Base-by-base conservation (phyloP, 768 basidiomycete species). In the Boletellus emodensis region DNA sequence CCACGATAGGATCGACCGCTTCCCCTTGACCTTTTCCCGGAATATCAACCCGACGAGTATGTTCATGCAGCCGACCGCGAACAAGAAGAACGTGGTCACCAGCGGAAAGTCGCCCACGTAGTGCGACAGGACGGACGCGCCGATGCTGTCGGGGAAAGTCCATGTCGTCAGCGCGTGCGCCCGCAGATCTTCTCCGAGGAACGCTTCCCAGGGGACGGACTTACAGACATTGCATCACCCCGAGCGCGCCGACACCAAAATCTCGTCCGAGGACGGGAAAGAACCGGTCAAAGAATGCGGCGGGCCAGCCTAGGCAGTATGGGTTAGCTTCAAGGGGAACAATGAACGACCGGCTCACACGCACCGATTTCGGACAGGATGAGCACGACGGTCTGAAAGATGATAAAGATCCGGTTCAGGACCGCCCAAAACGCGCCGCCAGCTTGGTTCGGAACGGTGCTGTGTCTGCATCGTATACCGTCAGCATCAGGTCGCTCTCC, bases 361-460 rank as follows among this genome's bases (percentile, higher is more conserved):
- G 57, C 48, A 82, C 81, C 63, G 15, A 70, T 48, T 46, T 68
- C 66, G 1, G 68, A 68, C 26, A 68, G 66, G 53, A 92, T 71
- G 46, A 95, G 81, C 46, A 90, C 75, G 60, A 94, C 64, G 44
- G 83, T 78, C 66, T 93, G 85, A 70, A 87, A 84, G 49, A 90
- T 76, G 69, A 94, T 88, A 62, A 95, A 77, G n/a, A 95, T 71
- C 39, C 87, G 82, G 59, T 90, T 85, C 51, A 94, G 76, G 40
- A 94, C 81, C 3, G 90, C 86, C 90, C 92, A 96, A 70, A 96
- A 95, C 20, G 84, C 82, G 24, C 94, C 94, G 7, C 90, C 94
- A 40, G 91, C 75, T 67, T 95, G 93, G 69, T 93, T 91, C 3
- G 93, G 93, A n/a, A 96, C 89, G 0, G 91, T 90, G 68, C 85